Conservation (phyloP, 139 green algal species). For the Picochlorum sp. region DNA sequence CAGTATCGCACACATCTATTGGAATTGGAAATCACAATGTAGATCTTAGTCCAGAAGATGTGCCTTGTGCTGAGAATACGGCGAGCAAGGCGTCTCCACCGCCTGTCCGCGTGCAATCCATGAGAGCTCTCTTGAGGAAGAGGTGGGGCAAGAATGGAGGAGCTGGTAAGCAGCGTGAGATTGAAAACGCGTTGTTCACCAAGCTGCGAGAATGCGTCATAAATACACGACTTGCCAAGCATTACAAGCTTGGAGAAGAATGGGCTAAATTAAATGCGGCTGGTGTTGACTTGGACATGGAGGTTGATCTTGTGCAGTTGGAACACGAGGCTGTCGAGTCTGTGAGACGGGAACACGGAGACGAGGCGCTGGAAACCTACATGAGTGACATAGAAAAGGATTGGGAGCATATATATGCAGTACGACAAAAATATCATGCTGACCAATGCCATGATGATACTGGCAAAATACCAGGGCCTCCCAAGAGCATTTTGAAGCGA, state of each 20-base stretch:
- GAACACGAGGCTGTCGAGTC: background rate
- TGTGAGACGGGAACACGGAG: background rate
- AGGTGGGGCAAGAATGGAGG: background rate
- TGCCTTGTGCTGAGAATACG: background rate
- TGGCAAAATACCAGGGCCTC: background rate
- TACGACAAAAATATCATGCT: conserved; percentile 18
- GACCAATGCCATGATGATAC: background rate
- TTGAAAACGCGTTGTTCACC: background rate
- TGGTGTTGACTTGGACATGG: conserved; percentile 17
- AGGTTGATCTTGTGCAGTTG: background rate
- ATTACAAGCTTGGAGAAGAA: conserved; percentile 14
- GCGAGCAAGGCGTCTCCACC: background rate
- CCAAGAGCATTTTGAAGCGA: conserved; percentile 25
- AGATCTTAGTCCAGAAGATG: background rate
- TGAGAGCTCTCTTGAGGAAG: too few species aligned
- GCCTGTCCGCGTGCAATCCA: background rate
- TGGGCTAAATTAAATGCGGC: conserved; percentile 29
- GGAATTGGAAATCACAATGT: background rate
- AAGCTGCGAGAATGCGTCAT: conserved; percentile 24
- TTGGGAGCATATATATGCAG: conserved; percentile 27
- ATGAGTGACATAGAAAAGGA: conserved; percentile 19
- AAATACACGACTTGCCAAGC: conserved; percentile 21
- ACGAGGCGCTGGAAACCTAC: conserved; percentile 1
- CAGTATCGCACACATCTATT: too few species aligned
- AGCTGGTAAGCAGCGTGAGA: background rate